Conservation (phyloP, 768 basidiomycete genomes). For the Crucibulum laeve region DNA sequence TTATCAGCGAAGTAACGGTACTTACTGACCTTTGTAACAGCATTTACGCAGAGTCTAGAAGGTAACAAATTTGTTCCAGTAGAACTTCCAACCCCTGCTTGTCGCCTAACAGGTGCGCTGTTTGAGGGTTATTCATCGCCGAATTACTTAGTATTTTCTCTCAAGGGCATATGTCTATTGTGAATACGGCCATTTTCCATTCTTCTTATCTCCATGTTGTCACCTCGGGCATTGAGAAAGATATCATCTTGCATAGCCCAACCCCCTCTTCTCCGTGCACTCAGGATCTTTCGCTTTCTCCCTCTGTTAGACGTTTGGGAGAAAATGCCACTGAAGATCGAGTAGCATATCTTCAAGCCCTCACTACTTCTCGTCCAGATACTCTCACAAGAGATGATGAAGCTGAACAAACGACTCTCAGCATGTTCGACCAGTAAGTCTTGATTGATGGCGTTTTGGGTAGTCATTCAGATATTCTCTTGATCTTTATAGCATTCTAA, state of each 20-base stretch:
- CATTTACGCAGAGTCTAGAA: constrained; percentile 37
- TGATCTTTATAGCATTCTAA: constrained; percentile 42
- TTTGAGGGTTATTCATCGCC: background rate
- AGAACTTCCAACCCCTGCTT: constrained; percentile 60
- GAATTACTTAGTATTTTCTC: constrained; percentile 1
- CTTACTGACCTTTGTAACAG: constrained; percentile 20
- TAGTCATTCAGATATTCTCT: constrained; percentile 6
- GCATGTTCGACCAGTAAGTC: constrained; percentile 72
- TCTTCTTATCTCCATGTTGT: constrained; percentile 62
- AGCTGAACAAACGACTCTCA: constrained; percentile 48
- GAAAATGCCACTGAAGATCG: constrained; percentile 28
- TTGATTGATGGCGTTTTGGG: constrained; percentile 3
- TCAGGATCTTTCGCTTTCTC: constrained; percentile 39
- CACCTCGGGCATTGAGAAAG: constrained; percentile 72
- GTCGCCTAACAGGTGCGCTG: constrained; percentile 48
- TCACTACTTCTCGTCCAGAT: constrained; percentile 19
- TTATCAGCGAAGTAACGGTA: background rate
- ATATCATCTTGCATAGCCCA: constrained; percentile 66
- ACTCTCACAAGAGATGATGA: constrained; percentile 23
- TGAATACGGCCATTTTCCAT: constrained; percentile 72
- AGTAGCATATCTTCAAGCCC: constrained; percentile 30
- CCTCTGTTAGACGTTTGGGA: constrained; percentile 42
- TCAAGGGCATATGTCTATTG: constrained; percentile 70
- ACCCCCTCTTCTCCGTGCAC: constrained; percentile 51
- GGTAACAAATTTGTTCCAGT: constrained; percentile 52